Conservation (phyloP, 2,329 filamentous ascomycete genomes). For the Cytospora piceae region DNA sequence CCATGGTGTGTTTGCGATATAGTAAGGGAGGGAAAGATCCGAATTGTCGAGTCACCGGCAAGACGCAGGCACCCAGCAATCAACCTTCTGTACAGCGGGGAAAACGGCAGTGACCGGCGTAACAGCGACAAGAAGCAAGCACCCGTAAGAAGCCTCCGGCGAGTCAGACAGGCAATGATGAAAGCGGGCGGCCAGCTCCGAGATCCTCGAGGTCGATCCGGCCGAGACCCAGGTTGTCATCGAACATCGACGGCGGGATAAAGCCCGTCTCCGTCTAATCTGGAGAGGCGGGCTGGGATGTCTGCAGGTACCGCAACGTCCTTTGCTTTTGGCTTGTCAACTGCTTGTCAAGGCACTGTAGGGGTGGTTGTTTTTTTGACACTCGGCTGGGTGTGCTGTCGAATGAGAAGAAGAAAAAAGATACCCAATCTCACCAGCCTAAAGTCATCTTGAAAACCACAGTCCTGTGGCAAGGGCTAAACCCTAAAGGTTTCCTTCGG, state of each 20-base stretch:
- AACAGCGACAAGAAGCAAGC: slow-evolving; percentile 9
- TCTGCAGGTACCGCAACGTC: not conserved
- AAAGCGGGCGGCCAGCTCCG: not conserved
- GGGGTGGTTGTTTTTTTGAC: not conserved
- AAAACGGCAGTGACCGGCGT: slow-evolving; percentile 4
- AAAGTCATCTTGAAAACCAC: not conserved
- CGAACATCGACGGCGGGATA: not conserved
- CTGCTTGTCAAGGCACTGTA: not conserved
- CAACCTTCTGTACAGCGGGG: slow-evolving; percentile 1
- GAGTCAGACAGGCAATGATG: not conserved
- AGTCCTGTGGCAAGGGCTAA: not conserved
- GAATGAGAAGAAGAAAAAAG: not conserved
- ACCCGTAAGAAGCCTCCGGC: slow-evolving; percentile 7
- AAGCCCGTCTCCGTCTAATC: not conserved
- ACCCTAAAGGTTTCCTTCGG: not conserved
- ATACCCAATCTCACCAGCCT: not conserved
- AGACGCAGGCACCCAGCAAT: not conserved
- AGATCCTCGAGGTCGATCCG: slow-evolving; percentile 1
- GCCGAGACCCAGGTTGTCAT: not conserved
- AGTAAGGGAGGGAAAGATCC: not conserved
- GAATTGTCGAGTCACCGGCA: not conserved
- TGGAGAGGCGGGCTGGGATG: not conserved
- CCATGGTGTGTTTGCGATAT: slow-evolving; percentile 15
- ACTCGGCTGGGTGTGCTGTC: not conserved
- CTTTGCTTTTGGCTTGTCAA: not conserved